Evolutionary conservation across 2,329 filamentous ascomycete genomes (phyloP), one percentile per base, ranked within the genome.

Genomic region (Kalmusia sp.): DNA sequence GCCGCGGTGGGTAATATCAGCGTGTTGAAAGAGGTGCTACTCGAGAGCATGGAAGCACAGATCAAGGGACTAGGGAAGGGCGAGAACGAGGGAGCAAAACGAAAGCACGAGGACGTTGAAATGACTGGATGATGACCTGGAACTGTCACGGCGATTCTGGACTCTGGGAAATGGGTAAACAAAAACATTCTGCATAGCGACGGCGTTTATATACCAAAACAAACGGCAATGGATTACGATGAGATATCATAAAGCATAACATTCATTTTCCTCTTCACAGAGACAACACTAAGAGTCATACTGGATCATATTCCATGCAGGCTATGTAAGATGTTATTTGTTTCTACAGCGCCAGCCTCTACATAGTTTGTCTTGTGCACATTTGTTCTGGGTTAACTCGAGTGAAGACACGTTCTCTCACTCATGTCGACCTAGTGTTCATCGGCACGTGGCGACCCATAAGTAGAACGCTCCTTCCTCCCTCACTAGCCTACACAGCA

Each of bases 11-110:
- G 84, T 34, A 80, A 83, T 28, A 78, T 87, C 54, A 76, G 80
- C 2, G 86, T 89, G 34, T 76, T 89, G 44, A 80, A 80, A 45
- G 84, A 86, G 50, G 85, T 86, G 48, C 76, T 88, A 14, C 82
- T 80, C 50, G 87, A 89, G 46, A 62, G 66, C 43, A 50, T 72
- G 14, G 61, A 69, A 48, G 59, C 63, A 19, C 74, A 73, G 48
- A 69, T 72, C 31, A 61, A 68, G 31, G 59, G 44, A 12, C 59
- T 24, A 12, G 47, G 46, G 27, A 63, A 63, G 9, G 51, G 48
- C n/a, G 51, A 55, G 6, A 41, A 58, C 30, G 68, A 71, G 28
- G 43, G 30, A 27, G 24, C 43, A 27, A 46, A 46, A 51, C 63
- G 67, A 50, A 71, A 67, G 54, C 57, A 54, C 15, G 59, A 59